These are phyloP conservation scores for Rhinocladiella mackenziei DNA, from an alignment of 2,329 filamentous ascomycete genomes.

Conservation along the genomic window DNA sequence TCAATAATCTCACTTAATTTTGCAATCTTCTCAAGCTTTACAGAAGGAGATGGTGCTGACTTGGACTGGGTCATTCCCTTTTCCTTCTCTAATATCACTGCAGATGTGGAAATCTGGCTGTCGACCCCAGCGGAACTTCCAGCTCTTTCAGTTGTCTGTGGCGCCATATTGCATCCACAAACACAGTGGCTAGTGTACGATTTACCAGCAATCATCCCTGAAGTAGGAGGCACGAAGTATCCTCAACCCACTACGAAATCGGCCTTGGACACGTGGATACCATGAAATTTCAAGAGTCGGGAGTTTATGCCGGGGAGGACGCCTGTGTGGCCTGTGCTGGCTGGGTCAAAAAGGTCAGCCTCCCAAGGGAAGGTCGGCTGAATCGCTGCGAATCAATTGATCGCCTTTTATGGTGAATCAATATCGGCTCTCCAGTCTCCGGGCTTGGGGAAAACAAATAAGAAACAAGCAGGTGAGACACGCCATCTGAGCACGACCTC, in stretches of 20 bases:
- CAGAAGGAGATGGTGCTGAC: too few species aligned
- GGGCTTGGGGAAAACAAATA: conserved; percentile 12
- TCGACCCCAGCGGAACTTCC: too few species aligned
- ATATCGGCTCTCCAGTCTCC: conserved; percentile 7
- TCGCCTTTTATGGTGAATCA: conserved; percentile 8
- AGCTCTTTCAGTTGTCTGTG: too few species aligned
- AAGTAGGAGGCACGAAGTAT: too few species aligned
- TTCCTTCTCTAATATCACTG: too few species aligned
- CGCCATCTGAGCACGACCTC: conserved; percentile 1
- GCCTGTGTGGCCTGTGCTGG: background rate
- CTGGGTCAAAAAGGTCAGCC: background rate
- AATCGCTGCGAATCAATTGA: conserved; percentile 22
- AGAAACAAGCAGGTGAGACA: conserved; percentile 23
- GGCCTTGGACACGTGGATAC: conserved; percentile 11
- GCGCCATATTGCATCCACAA: too few species aligned
- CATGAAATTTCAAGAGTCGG: background rate
- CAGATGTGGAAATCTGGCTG: too few species aligned
- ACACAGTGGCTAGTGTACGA: too few species aligned
- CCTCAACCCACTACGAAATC: conserved; percentile 7
- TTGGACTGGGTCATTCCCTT: too few species aligned
- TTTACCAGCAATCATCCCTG: too few species aligned
- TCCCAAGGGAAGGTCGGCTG: conserved; percentile 7
- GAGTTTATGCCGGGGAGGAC: conserved; percentile 1
- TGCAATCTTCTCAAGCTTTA: too few species aligned
- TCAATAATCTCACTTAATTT: too few species aligned